These are phyloP conservation scores for Galerina marginata DNA, from an alignment of 768 basidiomycete species.

Conservation along the genomic window DNA sequence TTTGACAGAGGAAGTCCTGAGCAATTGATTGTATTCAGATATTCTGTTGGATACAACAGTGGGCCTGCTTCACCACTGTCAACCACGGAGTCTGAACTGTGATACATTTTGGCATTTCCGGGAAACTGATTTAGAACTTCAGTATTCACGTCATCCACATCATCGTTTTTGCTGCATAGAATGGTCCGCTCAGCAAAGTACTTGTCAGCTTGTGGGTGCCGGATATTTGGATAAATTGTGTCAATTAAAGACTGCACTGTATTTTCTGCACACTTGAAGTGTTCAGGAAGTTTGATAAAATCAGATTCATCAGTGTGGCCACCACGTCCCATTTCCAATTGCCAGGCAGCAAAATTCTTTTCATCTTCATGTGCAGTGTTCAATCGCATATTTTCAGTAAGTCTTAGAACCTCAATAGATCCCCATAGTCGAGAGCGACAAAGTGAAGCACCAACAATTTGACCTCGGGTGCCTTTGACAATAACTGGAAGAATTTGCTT, in stretches of 20 bases:
- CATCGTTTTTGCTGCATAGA: constrained; percentile 39
- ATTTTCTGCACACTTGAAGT: constrained; percentile 21
- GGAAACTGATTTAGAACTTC: constrained; percentile 28
- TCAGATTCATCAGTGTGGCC: constrained; percentile 4
- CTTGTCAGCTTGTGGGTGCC: background rate
- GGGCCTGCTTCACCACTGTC: constrained; percentile 12
- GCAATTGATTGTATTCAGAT: constrained; percentile 41
- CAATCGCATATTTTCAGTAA: constrained; percentile 48
- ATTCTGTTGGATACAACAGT: constrained; percentile 38
- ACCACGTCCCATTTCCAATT: constrained; percentile 35
- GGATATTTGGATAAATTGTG: constrained; percentile 1
- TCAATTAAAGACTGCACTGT: background rate
- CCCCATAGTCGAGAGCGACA: constrained; percentile 44
- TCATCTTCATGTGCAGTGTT: constrained; percentile 27
- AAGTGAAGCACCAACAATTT: constrained; percentile 44
- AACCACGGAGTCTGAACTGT: constrained; percentile 36
- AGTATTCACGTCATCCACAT: constrained; percentile 42
- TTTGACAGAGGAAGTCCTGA: constrained; percentile 45
- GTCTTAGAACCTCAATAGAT: constrained; percentile 33
- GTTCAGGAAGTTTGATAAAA: constrained; percentile 8
- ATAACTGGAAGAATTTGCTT: constrained; percentile 53
- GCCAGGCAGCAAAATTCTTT: constrained; percentile 38
- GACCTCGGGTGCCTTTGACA: constrained; percentile 36
- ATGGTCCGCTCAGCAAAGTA: constrained; percentile 41
- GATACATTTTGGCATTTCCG: constrained; percentile 24